A percentile compares a stretch with the other conserved stretches of the same genome.
Evolutionary conservation across 441 rosid genomes (phyloP).

Genomic region (Euphorbia celastroides): DNA sequence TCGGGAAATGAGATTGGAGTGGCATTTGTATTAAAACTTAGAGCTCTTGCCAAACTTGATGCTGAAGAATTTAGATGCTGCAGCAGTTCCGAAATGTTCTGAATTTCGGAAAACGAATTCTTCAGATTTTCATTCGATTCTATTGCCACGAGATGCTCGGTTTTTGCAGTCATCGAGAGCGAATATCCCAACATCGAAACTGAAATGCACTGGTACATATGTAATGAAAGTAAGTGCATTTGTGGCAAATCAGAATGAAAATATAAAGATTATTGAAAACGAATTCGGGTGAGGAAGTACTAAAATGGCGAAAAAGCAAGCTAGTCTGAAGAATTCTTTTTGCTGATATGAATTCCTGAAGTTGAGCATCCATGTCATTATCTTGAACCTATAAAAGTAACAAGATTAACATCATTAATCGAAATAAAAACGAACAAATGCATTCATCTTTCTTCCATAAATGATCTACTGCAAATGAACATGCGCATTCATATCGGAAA

Average conservation of each 20-base stretch:
- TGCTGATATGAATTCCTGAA: too few relatives aligned
- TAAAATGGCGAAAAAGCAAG: slow-evolving; percentile 22
- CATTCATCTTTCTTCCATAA: too few relatives aligned
- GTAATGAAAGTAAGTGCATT: too few relatives aligned
- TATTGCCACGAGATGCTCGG: slow-evolving; percentile 3
- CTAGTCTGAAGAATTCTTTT: slow-evolving; percentile 22
- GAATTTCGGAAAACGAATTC: slow-evolving; percentile 18
- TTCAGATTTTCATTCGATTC: slow-evolving; percentile 9
- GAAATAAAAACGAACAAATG: too few relatives aligned
- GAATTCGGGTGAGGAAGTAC: slow-evolving; percentile 10
- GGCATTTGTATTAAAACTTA: slow-evolving; percentile 28
- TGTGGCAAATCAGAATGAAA: too few relatives aligned
- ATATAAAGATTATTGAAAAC: background rate
- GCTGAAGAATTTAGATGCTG: slow-evolving; percentile 20
- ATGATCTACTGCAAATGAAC: too few relatives aligned
- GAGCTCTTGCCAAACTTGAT: slow-evolving; percentile 25
- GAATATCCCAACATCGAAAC: slow-evolving; percentile 18
- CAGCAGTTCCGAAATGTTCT: slow-evolving; percentile 20
- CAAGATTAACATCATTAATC: too few relatives aligned
- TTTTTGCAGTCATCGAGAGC: slow-evolving; percentile 18
- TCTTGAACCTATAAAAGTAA: too few relatives aligned
- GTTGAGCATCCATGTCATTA: too few relatives aligned
- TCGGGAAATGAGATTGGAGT: slow-evolving; percentile 27
- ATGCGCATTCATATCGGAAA: too few relatives aligned
- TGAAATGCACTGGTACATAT: slow-evolving; percentile 28